Percentiles rank a stretch among this genome's conserved stretches.
phyloP scores from a whole-genome alignment of 768 basidiomycete genomes.

The Amanita rimosa region DNA sequence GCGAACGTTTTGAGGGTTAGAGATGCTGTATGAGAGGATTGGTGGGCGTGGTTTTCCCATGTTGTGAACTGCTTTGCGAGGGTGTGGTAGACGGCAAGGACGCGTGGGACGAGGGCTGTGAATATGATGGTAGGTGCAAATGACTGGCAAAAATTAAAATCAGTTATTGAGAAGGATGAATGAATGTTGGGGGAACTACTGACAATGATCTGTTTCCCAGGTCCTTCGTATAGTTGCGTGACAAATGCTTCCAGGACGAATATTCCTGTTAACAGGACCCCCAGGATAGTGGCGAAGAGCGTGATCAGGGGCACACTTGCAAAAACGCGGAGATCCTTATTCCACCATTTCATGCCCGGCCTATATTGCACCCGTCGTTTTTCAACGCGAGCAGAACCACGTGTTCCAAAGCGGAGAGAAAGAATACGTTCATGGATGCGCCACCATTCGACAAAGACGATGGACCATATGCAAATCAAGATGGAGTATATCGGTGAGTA shows the following conservation, averaged over 20 bases:
- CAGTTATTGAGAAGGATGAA: neutral
- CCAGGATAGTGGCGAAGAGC: slow-evolving; percentile 60
- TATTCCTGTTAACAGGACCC: slow-evolving; percentile 64
- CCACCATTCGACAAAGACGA: slow-evolving; percentile 89
- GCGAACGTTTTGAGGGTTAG: slow-evolving; percentile 88
- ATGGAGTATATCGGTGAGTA: slow-evolving; percentile 74
- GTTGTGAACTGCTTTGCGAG: slow-evolving; percentile 60
- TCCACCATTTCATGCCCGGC: slow-evolving; percentile 60
- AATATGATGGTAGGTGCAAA: slow-evolving; percentile 82
- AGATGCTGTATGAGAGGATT: slow-evolving; percentile 64
- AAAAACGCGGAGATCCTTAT: slow-evolving; percentile 53
- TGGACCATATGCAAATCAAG: slow-evolving; percentile 72
- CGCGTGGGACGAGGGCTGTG: slow-evolving; percentile 65
- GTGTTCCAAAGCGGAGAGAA: slow-evolving; percentile 75
- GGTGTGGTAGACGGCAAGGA: slow-evolving; percentile 62
- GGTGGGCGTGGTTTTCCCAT: slow-evolving; percentile 89
- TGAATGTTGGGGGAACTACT: slow-evolving; percentile 19
- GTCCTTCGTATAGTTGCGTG: slow-evolving; percentile 78
- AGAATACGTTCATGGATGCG: slow-evolving; percentile 74
- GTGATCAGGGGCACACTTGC: slow-evolving; percentile 64
- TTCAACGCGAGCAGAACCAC: slow-evolving; percentile 68
- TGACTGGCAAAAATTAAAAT: slow-evolving; percentile 30
- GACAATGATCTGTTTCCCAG: slow-evolving; percentile 70
- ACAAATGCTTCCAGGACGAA: slow-evolving; percentile 90
- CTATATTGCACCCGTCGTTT: slow-evolving; percentile 52